A percentile compares a stretch with the other conserved stretches of the same genome.
phyloP scores from a whole-genome alignment of 2,329 filamentous ascomycete species.

The Aspergillus tubingensis region DNA sequence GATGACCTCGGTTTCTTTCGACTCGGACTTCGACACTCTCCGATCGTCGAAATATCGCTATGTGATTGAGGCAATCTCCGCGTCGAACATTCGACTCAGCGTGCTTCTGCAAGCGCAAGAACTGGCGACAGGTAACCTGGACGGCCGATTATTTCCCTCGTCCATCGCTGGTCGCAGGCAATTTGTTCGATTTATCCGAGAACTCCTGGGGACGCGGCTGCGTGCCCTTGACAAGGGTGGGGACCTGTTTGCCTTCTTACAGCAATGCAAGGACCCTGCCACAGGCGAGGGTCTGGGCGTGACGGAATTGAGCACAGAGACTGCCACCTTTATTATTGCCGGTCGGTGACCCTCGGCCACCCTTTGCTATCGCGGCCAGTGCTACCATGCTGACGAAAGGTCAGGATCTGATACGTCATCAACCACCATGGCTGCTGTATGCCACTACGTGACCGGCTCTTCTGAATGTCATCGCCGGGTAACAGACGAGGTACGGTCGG shows the following conservation, averaged over 20 bases:
- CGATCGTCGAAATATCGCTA: not conserved
- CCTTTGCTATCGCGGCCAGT: no score
- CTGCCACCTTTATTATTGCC: not conserved
- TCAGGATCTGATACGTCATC: not conserved
- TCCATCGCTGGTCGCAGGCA: not conserved
- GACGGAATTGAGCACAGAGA: constrained; percentile 2
- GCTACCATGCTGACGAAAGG: not conserved
- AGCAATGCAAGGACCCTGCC: constrained; percentile 1
- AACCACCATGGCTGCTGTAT: not conserved
- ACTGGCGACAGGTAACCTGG: not conserved
- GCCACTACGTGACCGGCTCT: not conserved
- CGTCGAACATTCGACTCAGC: not conserved
- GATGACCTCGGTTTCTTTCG: not conserved
- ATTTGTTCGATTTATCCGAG: not conserved
- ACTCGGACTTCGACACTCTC: not conserved
- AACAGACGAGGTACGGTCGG: not conserved
- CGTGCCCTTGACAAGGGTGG: not conserved
- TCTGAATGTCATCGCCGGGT: not conserved
- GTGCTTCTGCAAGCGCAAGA: not conserved
- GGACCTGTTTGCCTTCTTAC: constrained; percentile 1
- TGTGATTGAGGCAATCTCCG: not conserved
- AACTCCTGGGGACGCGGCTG: not conserved
- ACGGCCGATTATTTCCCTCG: not conserved
- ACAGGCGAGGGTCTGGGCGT: not conserved
- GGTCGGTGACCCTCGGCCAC: not conserved